Evolutionary conservation across 805 yeast species (phyloP).

Genomic region (Sungouiozyma intestinalis): DNA sequence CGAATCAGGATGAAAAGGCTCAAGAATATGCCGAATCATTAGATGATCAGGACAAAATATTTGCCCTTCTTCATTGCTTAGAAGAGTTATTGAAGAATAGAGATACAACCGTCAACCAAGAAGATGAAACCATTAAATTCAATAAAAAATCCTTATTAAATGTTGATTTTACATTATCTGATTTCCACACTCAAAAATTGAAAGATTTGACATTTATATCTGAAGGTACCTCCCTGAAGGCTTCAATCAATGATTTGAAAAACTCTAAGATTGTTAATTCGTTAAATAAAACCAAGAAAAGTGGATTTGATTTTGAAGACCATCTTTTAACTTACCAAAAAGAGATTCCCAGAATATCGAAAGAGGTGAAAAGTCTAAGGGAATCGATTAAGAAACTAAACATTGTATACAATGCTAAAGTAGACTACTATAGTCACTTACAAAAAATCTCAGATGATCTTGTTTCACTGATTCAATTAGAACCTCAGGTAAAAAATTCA

Average conservation of each 20-base stretch:
- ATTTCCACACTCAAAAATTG: conserved; percentile 25
- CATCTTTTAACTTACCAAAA: conserved; percentile 17
- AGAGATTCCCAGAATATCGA: conserved; percentile 12
- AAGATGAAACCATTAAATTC: conserved; percentile 16
- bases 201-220: conserved; percentile 12
- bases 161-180: conserved; percentile 19
- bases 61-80: conserved; percentile 45
- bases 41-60: conserved; percentile 63
- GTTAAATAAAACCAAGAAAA: conserved; percentile 3
- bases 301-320: conserved; percentile 15
- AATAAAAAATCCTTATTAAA: conserved; percentile 10
- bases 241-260: conserved; percentile 27
- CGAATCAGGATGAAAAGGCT: conserved; percentile 40
- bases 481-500: conserved; percentile 8
- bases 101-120: conserved; percentile 18
- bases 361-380: conserved; percentile 18
- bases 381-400: conserved; percentile 45
- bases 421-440: conserved; percentile 72
- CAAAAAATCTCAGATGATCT: conserved; percentile 84
- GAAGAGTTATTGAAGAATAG: conserved; percentile 40
- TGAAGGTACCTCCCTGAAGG: conserved; percentile 22
- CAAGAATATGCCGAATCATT: conserved; percentile 71
- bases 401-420: conserved; percentile 64
- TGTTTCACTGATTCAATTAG: conserved; percentile 33
- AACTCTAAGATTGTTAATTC: conserved; percentile 17